phyloP scores from a whole-genome alignment of 2,329 filamentous ascomycete species.

The Arthrobotrys sphaeroides region DNA sequence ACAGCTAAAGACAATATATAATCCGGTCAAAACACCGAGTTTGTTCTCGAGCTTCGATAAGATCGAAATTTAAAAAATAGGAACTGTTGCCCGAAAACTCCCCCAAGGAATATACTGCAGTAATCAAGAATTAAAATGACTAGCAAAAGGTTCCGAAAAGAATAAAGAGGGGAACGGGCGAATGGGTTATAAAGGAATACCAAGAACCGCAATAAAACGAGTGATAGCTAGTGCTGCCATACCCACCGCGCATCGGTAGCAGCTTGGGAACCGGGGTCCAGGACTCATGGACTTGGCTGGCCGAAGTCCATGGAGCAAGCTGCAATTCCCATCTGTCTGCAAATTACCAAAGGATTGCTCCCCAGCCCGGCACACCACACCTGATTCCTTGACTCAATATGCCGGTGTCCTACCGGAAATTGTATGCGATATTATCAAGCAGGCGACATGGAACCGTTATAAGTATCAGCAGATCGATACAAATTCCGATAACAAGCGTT shows the following conservation, averaged over 20 bases:
- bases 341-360: not conserved
- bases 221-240: not conserved
- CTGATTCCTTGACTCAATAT: not conserved
- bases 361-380: not conserved
- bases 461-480: too few species aligned
- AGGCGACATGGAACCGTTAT: not conserved
- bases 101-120: not conserved
- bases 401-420: not conserved
- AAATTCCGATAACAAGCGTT: too few species aligned
- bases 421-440: not conserved
- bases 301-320: not conserved
- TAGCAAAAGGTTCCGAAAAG: not conserved
- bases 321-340: not conserved
- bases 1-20: too few species aligned
- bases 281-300: not conserved
- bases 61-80: too few species aligned
- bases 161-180: constrained; percentile 22
- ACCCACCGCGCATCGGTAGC: constrained; percentile 1
- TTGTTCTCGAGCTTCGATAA: constrained; percentile 21
- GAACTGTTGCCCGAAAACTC: not conserved
- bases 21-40: not conserved
- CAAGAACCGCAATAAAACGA: constrained; percentile 14
- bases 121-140: constrained; percentile 8
- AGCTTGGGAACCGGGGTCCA: constrained; percentile 10
- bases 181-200: constrained; percentile 42